Evolutionary conservation across 257 asterid genomes (phyloP).

Genomic region (Forsythia suspensa): DNA sequence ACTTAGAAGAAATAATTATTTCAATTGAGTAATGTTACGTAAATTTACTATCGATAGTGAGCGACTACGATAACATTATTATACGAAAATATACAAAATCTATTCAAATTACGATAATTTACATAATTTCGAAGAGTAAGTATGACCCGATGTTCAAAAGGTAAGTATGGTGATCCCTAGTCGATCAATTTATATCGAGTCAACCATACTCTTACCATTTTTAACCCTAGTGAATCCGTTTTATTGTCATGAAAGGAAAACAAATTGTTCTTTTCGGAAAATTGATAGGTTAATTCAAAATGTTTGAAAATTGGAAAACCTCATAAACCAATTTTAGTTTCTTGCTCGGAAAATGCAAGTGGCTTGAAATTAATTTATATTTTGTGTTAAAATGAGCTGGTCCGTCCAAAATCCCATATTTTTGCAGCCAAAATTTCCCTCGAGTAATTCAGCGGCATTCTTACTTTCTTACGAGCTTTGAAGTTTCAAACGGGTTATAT

Average conservation of each 20-base stretch:
- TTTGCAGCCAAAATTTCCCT: background rate
- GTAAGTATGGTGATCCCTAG: no score
- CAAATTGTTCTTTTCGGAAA: background rate
- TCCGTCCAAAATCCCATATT: background rate
- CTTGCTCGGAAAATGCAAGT: background rate
- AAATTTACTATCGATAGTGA: rapidly evolving
- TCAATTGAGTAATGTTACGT: no score
- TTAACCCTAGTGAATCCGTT: background rate
- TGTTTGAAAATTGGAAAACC: background rate
- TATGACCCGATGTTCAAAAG: background rate
- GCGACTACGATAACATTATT: no score
- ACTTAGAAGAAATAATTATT: no score
- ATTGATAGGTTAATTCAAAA: no score
- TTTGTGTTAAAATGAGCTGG: background rate
- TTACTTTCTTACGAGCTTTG: background rate
- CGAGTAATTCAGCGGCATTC: background rate
- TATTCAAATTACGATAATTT: background rate
- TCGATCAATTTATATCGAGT: background rate
- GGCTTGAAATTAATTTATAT: background rate
- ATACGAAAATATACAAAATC: background rate
- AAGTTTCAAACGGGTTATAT: background rate
- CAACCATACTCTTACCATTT: background rate
- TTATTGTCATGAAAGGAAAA: background rate
- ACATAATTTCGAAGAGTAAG: no score
- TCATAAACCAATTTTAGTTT: background rate